Base-by-base conservation (phyloP, 2,329 filamentous ascomycete genomes). In the Xylaria sp. region DNA sequence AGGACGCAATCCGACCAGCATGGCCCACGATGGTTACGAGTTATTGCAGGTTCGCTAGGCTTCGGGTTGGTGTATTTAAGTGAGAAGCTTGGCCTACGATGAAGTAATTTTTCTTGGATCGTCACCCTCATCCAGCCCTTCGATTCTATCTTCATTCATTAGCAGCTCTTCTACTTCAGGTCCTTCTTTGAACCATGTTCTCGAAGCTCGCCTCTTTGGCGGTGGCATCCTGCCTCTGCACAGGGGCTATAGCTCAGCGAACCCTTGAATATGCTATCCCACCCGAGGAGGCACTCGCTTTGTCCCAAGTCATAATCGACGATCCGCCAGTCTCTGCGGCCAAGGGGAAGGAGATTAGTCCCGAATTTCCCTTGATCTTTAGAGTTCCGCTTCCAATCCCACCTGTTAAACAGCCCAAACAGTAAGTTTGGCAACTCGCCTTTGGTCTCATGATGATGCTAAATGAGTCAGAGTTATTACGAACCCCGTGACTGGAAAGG, bases 301-400 rank as follows among this genome's bases (percentile, higher is more conserved):
- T 77, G 15, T 64, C 71, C 10, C 62, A 66, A 49, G 62, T 76
- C 55, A 63, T 75, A 18, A 68, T 74, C 31, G 74, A 77, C 25
- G 68, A 73, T 18, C 62, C 69, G 9, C 57, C 59, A 9, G 57
- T 59, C 49, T 36, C 43, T 13, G 57, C 46, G 4, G 20, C 12
- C 7, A 51, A 18, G 0, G 61, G 52, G 0, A 18, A 43, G 5
- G 41, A 58, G 8, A 39, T 43, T 10, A 72, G 71, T 41, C 71
- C 71, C 15, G 57, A 41, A 10, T 72, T n/a, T 25, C 66, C 69
- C 43, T 59, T 71, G 13, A 71, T 72, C 25, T 72, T 46, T 55
- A 51, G 60, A 43, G 31, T 46, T 8, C 78, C 83, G 8, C 78
- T 86, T 1, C 83, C 84, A 1, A 83, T 84, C 39, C 81, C 83